These are phyloP conservation scores for Boletales sp. DNA, from an alignment of 768 basidiomycete genomes.

Conservation along the genomic window DNA sequence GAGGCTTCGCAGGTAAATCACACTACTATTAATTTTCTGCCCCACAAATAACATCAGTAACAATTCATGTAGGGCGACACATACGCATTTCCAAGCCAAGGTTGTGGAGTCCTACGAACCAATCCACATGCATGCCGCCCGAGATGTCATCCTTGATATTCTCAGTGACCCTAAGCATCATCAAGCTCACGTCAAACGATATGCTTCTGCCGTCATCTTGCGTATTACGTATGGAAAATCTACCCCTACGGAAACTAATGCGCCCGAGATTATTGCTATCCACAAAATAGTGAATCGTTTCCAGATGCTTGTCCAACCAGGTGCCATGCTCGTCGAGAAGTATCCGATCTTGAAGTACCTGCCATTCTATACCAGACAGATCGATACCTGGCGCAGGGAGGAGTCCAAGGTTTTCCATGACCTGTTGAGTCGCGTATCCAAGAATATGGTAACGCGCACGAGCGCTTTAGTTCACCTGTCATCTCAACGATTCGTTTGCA, in stretches of 20 bases:
- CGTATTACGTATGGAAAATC: constrained; percentile 35
- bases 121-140: constrained; percentile 40
- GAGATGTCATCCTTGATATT: constrained; percentile 29
- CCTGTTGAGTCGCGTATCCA: constrained; percentile 44
- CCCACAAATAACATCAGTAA: neutral
- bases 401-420: constrained; percentile 53
- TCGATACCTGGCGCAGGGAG: constrained; percentile 52
- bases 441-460: constrained; percentile 36
- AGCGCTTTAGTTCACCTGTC: neutral
- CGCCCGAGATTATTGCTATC: constrained; percentile 32
- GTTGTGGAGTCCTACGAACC: constrained; percentile 45
- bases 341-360: constrained; percentile 42
- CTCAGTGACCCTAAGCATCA: constrained; percentile 36
- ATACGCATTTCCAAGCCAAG: constrained; percentile 56
- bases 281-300: constrained; percentile 34
- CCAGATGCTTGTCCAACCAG: constrained; percentile 33
- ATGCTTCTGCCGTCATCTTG: constrained; percentile 32
- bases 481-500: constrained; percentile 12
- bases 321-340: constrained; percentile 33
- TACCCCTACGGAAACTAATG: constrained; percentile 24
- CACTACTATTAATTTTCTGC: neutral
- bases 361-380: constrained; percentile 58
- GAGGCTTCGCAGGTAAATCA: constrained; percentile 51
- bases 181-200: constrained; percentile 51
- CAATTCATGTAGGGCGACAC: constrained; percentile 42